These are phyloP conservation scores for Tetrahymena thermophila DNA, from an alignment of 73 alveolate species.

Conservation along the genomic window DNA sequence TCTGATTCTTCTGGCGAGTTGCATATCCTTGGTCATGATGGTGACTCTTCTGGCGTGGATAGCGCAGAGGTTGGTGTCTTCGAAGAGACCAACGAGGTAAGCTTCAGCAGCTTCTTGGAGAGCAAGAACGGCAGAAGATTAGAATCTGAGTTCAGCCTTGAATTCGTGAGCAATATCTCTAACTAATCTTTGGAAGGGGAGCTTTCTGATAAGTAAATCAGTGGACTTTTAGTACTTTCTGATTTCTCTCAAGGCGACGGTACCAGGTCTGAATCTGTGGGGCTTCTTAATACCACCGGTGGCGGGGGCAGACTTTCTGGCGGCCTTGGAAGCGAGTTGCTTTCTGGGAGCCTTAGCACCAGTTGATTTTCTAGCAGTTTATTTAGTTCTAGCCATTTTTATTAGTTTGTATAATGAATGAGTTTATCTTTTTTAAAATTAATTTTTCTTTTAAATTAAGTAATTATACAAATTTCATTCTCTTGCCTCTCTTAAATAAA, in stretches of 20 bases:
- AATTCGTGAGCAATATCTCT: constrained; percentile 85
- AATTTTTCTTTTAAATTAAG: not conserved
- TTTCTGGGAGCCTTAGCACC: constrained; percentile 71
- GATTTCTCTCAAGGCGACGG: constrained; percentile 84
- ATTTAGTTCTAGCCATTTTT: constrained; percentile 60
- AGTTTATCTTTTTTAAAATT: not conserved
- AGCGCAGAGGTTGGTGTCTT: constrained; percentile 91
- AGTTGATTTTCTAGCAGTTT: constrained; percentile 58
- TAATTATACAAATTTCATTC: not conserved
- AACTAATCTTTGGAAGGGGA: constrained; percentile 92
- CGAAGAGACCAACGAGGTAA: constrained; percentile 82
- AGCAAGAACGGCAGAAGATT: constrained; percentile 83
- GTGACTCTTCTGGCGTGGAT: constrained; percentile 92
- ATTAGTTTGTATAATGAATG: not conserved
- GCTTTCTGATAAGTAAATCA: constrained; percentile 79
- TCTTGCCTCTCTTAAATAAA: not conserved
- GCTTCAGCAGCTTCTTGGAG: constrained; percentile 92
- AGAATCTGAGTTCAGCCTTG: constrained; percentile 89
- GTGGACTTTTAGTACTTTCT: constrained; percentile 76
- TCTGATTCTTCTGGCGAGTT: constrained; percentile 89
- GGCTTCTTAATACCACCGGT: constrained; percentile 80
- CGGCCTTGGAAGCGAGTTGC: constrained; percentile 73
- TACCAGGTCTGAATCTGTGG: constrained; percentile 87
- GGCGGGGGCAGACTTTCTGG: constrained; percentile 80
- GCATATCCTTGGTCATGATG: constrained; percentile 86